A percentile compares a stretch with the other conserved stretches of the same genome.
phyloP scores from a whole-genome alignment of 805 yeast genomes.

The Ascoidea tarda region DNA sequence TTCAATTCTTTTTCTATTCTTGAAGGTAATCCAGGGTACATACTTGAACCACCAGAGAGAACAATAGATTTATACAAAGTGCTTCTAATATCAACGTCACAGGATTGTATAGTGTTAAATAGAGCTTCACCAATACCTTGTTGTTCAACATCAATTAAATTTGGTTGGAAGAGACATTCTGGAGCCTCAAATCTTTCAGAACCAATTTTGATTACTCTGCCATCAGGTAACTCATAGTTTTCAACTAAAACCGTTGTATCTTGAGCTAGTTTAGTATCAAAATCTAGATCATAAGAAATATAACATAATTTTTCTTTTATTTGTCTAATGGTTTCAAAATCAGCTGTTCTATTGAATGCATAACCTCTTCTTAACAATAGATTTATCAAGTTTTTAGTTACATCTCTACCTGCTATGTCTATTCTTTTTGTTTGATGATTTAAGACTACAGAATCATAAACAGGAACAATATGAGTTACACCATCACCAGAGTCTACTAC shows the following conservation, averaged over 20 bases:
- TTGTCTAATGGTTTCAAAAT: constrained; percentile 96
- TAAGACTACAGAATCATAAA: constrained; percentile 91
- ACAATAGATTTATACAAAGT: constrained; percentile 86
- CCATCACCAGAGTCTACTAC: constrained; percentile 99
- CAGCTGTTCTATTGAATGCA: constrained; percentile 97
- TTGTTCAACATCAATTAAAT: constrained; percentile 88
- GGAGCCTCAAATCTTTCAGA: constrained; percentile 95
- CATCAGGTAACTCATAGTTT: constrained; percentile 89
- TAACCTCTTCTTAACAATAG: constrained; percentile 89
- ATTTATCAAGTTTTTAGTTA: constrained; percentile 89
- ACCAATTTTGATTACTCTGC: constrained; percentile 85
- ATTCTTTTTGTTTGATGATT: constrained; percentile 85
- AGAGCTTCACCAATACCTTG: constrained; percentile 92
- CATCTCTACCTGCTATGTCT: constrained; percentile 97
- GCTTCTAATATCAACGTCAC: constrained; percentile 87
- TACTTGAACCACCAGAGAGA: constrained; percentile 92
- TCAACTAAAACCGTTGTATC: constrained; percentile 95
- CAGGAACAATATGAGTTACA: constrained; percentile 97
- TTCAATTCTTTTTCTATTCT: constrained; percentile 91
- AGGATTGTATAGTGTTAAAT: constrained; percentile 85
- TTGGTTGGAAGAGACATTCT: constrained; percentile 93
- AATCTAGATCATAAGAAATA: constrained; percentile 84
- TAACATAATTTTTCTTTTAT: constrained; percentile 94
- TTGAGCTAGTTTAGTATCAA: constrained; percentile 74
- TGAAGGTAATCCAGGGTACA: constrained; percentile 97